These are phyloP conservation scores for Microbotryum silenes-acaulis DNA, from an alignment of 1,284 basidiomycete species.

Conservation along the genomic window DNA sequence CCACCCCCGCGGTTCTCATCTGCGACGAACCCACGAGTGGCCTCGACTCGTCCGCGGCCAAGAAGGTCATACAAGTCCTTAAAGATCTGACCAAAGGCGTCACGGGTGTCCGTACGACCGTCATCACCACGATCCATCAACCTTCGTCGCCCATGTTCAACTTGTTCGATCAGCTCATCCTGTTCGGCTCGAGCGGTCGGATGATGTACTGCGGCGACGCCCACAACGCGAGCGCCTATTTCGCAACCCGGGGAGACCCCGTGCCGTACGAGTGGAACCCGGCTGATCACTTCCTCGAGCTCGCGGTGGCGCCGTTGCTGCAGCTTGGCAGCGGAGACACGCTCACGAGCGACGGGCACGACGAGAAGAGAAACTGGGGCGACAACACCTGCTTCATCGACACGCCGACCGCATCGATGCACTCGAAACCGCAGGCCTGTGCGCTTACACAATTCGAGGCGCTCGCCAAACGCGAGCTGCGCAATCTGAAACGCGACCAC, in stretches of 20 bases:
- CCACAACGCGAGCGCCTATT: slow-evolving; percentile 57
- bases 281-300: slow-evolving; percentile 70
- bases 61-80: slow-evolving; percentile 66
- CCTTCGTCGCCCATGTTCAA: slow-evolving; percentile 70
- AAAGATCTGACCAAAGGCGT: slow-evolving; percentile 56
- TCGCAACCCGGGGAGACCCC: slow-evolving; percentile 48
- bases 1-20: slow-evolving; percentile 54
- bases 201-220: slow-evolving; percentile 74
- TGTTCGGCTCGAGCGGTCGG: slow-evolving; percentile 62
- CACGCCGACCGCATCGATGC: too few relatives aligned
- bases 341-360: too few relatives aligned
- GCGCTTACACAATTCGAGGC: slow-evolving; percentile 80
- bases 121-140: slow-evolving; percentile 51
- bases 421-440: too few relatives aligned
- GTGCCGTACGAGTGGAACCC: slow-evolving; percentile 72
- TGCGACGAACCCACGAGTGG: slow-evolving; percentile 63
- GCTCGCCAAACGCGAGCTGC: slow-evolving; percentile 71
- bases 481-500: slow-evolving; percentile 68
- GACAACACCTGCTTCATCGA: too few relatives aligned
- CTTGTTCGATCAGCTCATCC: slow-evolving; percentile 67
- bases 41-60: slow-evolving; percentile 77
- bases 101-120: slow-evolving; percentile 46
- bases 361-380: too few relatives aligned
- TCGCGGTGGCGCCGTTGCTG: slow-evolving; percentile 46
- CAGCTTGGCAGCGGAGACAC: too few relatives aligned